Conservation (phyloP, 2,329 filamentous ascomycete species). For the Metarhizium guizhouense region DNA sequence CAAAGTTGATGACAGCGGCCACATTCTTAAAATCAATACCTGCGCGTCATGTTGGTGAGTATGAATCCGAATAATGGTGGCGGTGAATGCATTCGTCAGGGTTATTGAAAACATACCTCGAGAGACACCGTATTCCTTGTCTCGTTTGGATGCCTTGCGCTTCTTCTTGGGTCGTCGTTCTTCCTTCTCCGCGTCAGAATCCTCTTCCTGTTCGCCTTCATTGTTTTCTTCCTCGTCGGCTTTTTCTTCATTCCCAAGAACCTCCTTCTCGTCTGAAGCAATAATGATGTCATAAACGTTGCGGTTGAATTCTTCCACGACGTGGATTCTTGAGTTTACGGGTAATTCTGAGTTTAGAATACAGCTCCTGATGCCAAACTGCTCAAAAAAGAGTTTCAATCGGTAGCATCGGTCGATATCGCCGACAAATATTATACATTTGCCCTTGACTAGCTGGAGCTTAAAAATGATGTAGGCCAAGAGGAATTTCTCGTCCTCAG, state of each 20-base stretch:
- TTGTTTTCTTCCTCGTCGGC: constrained; percentile 29
- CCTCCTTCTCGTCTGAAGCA: constrained; percentile 84
- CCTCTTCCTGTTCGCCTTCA: constrained; percentile 34
- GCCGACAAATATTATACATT: constrained; percentile 63
- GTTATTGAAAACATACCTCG: constrained; percentile 44
- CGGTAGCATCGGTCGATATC: constrained; percentile 86
- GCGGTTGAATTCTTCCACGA: constrained; percentile 95
- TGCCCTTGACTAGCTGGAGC: constrained; percentile 86
- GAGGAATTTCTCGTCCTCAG: constrained; percentile 96
- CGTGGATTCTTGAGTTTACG: constrained; percentile 85
- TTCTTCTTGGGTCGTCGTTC: constrained; percentile 21
- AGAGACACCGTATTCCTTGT: constrained; percentile 91
- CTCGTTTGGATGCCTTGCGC: constrained; percentile 47
- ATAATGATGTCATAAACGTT: constrained; percentile 97
- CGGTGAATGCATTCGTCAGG: constrained; percentile 5
- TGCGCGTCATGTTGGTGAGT: constrained; percentile 2
- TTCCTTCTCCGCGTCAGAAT: constrained; percentile 13
- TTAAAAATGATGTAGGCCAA: constrained; percentile 93
- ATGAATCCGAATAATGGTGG: not conserved
- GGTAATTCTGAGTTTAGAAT: constrained; percentile 92
- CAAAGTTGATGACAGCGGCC: constrained; percentile 91
- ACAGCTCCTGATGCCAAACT: constrained; percentile 90
- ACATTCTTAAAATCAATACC: constrained; percentile 92
- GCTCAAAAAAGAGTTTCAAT: constrained; percentile 89
- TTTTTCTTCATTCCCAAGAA: constrained; percentile 57